Evolutionary conservation across 352 stramenopile species (phyloP).

Genomic region (Pythium apleroticum): DNA sequence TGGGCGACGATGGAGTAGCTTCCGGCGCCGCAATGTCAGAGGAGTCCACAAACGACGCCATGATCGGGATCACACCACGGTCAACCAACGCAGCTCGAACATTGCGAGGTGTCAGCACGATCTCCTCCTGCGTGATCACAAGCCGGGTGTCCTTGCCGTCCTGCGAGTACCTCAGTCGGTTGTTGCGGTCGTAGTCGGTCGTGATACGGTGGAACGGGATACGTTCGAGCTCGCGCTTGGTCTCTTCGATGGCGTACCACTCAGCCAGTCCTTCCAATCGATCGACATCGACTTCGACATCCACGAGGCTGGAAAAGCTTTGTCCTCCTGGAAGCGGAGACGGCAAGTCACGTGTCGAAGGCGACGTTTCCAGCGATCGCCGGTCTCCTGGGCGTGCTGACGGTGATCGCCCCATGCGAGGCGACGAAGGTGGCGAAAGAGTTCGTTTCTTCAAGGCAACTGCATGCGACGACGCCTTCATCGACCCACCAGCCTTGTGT

Average conservation of each 20-base stretch:
- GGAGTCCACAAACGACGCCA: slow-evolving; percentile 14
- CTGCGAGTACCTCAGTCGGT: slow-evolving; percentile 47
- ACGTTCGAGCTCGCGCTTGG: slow-evolving; percentile 61
- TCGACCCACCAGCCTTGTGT: background rate
- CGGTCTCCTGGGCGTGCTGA: slow-evolving; percentile 10
- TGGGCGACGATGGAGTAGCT: background rate
- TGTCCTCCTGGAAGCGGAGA: background rate
- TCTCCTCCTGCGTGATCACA: slow-evolving; percentile 62
- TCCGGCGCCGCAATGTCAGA: background rate
- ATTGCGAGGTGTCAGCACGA: slow-evolving; percentile 53
- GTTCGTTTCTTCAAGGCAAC: slow-evolving; percentile 11
- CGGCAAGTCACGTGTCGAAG: slow-evolving; percentile 13
- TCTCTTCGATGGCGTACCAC: slow-evolving; percentile 75
- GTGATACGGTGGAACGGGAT: slow-evolving; percentile 67
- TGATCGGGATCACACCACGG: slow-evolving; percentile 62
- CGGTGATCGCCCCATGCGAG: slow-evolving; percentile 11
- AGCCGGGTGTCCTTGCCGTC: slow-evolving; percentile 61
- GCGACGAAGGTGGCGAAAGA: slow-evolving; percentile 9
- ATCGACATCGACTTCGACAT: slow-evolving; percentile 38
- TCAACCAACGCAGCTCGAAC: slow-evolving; percentile 63
- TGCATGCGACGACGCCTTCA: slow-evolving; percentile 17
- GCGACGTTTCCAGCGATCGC: background rate
- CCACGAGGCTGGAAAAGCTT: background rate
- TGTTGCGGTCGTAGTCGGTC: slow-evolving; percentile 49
- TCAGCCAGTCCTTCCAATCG: slow-evolving; percentile 61